phyloP scores from a whole-genome alignment of 2,329 filamentous ascomycete genomes.

The Trichoderma sp. region DNA sequence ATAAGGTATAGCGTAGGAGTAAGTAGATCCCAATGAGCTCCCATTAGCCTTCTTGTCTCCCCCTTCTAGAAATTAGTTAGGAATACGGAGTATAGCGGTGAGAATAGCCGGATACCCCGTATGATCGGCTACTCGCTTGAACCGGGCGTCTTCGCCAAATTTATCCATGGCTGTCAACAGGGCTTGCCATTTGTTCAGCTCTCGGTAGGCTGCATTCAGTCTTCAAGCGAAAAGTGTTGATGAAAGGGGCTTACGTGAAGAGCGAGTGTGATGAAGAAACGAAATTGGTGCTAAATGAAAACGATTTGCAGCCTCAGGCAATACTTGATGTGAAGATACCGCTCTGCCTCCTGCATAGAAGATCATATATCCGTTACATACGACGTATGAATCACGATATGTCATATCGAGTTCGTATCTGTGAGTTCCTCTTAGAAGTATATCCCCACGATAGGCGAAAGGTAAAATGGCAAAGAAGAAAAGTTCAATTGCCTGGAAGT shows the following conservation, averaged over 20 bases:
- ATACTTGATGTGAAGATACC: fast-evolving
- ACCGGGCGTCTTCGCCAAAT: not conserved
- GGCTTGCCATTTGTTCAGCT: not conserved
- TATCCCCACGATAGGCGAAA: not conserved
- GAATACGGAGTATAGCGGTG: not conserved
- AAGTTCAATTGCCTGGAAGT: not conserved
- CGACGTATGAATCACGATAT: not conserved
- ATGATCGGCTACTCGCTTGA: not conserved
- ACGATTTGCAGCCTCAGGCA: not conserved
- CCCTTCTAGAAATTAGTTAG: not conserved
- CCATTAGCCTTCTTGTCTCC: not conserved
- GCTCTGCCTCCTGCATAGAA: not conserved
- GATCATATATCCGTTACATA: not conserved
- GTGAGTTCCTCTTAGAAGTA: not conserved
- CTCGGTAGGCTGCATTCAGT: not conserved
- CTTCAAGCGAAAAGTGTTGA: not conserved
- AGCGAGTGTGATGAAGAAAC: not conserved
- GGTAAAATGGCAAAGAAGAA: not conserved
- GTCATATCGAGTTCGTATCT: not conserved
- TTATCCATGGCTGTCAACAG: not conserved
- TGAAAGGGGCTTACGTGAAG: not conserved
- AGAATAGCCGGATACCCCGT: not conserved
- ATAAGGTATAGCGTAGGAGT: not conserved
- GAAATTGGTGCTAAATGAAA: not conserved
- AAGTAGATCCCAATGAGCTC: not conserved